Evolutionary conservation across 306 rosid species (phyloP), one percentile per base, ranked within the genome.

Genomic region (Herpetospermum pedunculosum): DNA sequence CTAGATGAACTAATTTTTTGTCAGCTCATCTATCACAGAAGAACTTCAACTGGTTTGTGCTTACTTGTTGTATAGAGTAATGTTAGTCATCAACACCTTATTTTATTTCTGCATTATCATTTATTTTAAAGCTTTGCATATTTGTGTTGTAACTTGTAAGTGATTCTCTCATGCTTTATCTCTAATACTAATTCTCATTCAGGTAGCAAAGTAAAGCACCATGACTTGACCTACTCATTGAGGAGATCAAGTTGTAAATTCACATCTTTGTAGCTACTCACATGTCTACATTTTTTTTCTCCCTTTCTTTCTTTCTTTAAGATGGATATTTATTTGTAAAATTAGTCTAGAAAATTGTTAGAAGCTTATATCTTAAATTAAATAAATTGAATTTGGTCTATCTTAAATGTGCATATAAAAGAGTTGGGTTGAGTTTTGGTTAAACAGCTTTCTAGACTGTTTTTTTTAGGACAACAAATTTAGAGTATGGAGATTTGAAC

Each of bases 81-180:
- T 32, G 25, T 60, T 19, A 60, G 43, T 60, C n/a, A 59, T 59
- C 12, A 59, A 59, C 67, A 16, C 37, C 67, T 28, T 28, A 16
- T 29, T 59, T 58, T 59, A 59, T 59, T 59, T 59, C 40, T 59
- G 67, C 67, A 59, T 59, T 58, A 29, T 58, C 41, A 58, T 58
- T 29, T 58, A 4, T 2, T 1, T 29, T 14, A 28, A 58, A 6
- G 32, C 67, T 6, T 59, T 59, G 40, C 67, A 58, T n/a, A n/a
- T 29, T 59, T 59, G 21, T 59, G 21, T 59, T 59, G 67, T 30
- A 59, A 59, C 2, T 59, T 29, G 21, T 11, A 15, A 59, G 67
- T 30, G 13, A 18, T 16, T 32, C 25, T 59, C 69, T 60, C 26
- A 32, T 60, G 69, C 25, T 60, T 34, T 29, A 59, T 59, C 11